A percentile compares a stretch with the other conserved stretches of the same genome.
phyloP scores from a whole-genome alignment of 495 filamentous ascomycete genomes.

The Xylaria flabelliformis region DNA sequence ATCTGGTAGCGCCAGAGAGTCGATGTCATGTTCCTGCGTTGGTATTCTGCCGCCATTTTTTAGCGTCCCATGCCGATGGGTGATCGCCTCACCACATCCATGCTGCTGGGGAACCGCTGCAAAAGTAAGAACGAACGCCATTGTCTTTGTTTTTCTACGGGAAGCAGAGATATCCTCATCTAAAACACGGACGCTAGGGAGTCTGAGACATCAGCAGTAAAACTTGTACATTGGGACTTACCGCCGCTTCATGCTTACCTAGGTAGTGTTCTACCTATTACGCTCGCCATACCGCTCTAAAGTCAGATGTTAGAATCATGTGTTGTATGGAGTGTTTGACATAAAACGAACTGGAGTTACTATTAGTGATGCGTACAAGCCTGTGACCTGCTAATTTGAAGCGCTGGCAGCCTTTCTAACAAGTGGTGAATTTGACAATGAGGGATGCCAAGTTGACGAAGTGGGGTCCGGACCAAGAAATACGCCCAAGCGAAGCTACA shows the following conservation, averaged over 20 bases:
- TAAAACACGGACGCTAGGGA: not conserved
- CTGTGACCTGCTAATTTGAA: conserved; percentile 6
- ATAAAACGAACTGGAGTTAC: not conserved
- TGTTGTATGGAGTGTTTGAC: not conserved
- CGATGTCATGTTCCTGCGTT: conserved; percentile 21
- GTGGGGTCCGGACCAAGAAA: conserved; percentile 25
- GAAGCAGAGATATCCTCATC: not conserved
- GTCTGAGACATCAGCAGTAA: not conserved
- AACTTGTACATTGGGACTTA: not conserved
- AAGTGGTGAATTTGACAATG: not conserved
- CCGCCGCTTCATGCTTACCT: not conserved
- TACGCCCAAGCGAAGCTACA: conserved; percentile 19
- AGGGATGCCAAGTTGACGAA: conserved; percentile 19
- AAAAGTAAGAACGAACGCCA: not conserved
- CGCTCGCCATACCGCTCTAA: not conserved
- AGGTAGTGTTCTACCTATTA: not conserved
- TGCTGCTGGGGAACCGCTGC: not conserved
- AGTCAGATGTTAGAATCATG: conserved; percentile 8
- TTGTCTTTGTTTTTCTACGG: not conserved
- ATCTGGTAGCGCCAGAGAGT: conserved; percentile 6
- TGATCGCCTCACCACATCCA: conserved; percentile 4
- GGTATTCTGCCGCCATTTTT: conserved; percentile 27
- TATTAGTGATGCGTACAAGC: not conserved
- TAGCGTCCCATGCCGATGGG: conserved; percentile 20
- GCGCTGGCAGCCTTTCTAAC: not conserved